Conservation (phyloP, 2,329 filamentous ascomycete genomes). For the Hyphodiscus sp. region DNA sequence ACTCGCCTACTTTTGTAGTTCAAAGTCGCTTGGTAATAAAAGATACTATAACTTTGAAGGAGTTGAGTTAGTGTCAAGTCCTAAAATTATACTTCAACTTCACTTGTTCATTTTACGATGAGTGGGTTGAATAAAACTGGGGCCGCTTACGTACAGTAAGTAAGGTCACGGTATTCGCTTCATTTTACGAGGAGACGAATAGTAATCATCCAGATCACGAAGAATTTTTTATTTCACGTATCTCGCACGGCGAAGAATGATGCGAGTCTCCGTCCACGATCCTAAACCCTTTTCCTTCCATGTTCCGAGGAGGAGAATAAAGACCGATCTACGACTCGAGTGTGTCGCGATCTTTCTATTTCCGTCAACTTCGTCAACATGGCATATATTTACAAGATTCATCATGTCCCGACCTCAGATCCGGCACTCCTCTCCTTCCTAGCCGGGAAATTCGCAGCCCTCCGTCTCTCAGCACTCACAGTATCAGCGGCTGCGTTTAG, state of each 20-base stretch:
- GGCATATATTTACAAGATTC: slow-evolving; percentile 17
- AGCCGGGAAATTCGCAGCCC: slow-evolving; percentile 22
- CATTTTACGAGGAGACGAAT: not conserved
- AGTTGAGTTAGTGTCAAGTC: too few relatives aligned
- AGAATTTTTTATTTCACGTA: slow-evolving; percentile 6
- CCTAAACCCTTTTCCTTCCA: too few relatives aligned
- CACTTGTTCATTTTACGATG: too few relatives aligned
- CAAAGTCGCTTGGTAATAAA: too few relatives aligned
- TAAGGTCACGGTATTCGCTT: not conserved
- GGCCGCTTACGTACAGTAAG: not conserved
- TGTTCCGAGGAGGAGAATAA: too few relatives aligned
- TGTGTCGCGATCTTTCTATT: not conserved
- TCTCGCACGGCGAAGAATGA: too few relatives aligned
- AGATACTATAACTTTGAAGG: too few relatives aligned
- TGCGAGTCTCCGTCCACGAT: too few relatives aligned
- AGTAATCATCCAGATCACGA: not conserved
- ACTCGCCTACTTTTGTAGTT: too few relatives aligned
- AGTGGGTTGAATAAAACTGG: too few relatives aligned
- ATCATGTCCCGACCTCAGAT: slow-evolving; percentile 15
- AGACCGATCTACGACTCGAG: too few relatives aligned
- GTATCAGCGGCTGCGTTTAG: slow-evolving; percentile 26
- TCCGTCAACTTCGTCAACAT: slow-evolving; percentile 4
- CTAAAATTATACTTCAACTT: not conserved
- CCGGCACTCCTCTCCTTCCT: slow-evolving; percentile 16
- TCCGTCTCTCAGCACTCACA: slow-evolving; percentile 28